A percentile compares a stretch with the other conserved stretches of the same genome.
These are phyloP conservation scores for Xylariaceae sp. DNA, from an alignment of 2,329 filamentous ascomycete genomes.

Conservation along the genomic window DNA sequence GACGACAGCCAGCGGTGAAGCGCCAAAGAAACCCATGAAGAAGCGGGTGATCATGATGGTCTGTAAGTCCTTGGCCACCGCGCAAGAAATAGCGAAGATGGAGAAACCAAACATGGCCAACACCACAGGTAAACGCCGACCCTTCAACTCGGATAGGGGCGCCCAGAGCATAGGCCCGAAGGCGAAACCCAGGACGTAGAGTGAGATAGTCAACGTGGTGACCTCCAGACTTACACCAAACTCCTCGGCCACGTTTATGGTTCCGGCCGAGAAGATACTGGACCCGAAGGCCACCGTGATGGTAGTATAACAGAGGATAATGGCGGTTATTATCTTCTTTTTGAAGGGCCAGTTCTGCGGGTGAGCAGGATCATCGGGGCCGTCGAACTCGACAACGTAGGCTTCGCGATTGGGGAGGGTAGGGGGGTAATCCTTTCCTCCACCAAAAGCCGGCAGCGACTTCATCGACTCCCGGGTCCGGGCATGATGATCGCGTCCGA, in stretches of 20 bases:
- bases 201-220: conserved; percentile 58
- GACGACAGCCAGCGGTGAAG: conserved; percentile 62
- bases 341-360: conserved; percentile 79
- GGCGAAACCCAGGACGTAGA: conserved; percentile 67
- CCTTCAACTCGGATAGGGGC: conserved; percentile 65
- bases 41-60: conserved; percentile 67
- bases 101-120: conserved; percentile 64
- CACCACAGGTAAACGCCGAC: conserved; percentile 57
- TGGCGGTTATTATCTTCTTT: conserved; percentile 66
- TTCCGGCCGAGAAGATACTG: conserved; percentile 69
- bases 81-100: conserved; percentile 60
- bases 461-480: conserved; percentile 47
- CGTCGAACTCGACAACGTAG: conserved; percentile 82
- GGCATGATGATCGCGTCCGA: conserved; percentile 49
- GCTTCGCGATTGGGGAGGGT: conserved; percentile 63
- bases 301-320: conserved; percentile 68
- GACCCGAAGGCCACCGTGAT: conserved; percentile 65
- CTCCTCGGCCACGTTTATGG: conserved; percentile 46
- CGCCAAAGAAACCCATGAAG: conserved; percentile 67
- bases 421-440: conserved; percentile 69
- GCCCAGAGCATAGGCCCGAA: conserved; percentile 60
- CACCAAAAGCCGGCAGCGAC: conserved; percentile 64
- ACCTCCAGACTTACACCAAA: conserved; percentile 59
- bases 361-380: conserved; percentile 74
- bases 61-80: conserved; percentile 61